Evolutionary conservation across 1,284 basidiomycete genomes (phyloP), one percentile per base, ranked within the genome.

Genomic region (Malassezia equina): DNA sequence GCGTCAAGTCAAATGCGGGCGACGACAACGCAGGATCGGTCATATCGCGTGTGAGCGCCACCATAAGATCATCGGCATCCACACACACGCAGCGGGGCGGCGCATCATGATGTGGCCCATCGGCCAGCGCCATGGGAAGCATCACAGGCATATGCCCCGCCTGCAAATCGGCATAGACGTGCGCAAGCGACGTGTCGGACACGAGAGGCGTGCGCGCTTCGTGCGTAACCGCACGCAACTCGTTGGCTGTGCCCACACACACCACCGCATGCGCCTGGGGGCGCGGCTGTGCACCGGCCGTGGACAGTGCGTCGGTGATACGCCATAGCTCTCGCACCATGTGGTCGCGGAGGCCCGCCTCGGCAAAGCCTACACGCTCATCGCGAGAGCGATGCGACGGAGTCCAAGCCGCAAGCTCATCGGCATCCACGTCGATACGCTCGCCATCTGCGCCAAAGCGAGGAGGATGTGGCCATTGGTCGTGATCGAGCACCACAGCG

Each of bases 101-200:
- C 8, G 17, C 24, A 11, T 27, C 31, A 19, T 41, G 23, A 17
- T 21, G 19, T 21, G 41, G 25, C 31, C 36, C 17, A 41, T 88
- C 87, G 74, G 95, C 90, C 15, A 96, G 80, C 0, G 90, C 91
- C 51, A 96, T 83, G 3, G 93, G 93, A n/a, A 90, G 81, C 44
- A 98, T 82, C 23, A 99, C 90, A 3, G 94, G 94, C 54, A 96
- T 96, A 77, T 96, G 91, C 23, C 90, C 88, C 15, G 88, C 83
- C 51, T 83, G 82, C 52, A 99, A 82, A 3, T 94, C 88, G 41
- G 86, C 86, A 25, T 88, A 84, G 54, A 62, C 56, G 27, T 50
- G 54, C 32, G 61, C 31, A 23, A 59, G 27, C 44, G 60, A n/a
- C 45, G 31, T 0, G 59, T 63, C 23, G 46, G 58, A 25, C 45